Evolutionary conservation across 2,329 filamentous ascomycete genomes (phyloP), one percentile per base, ranked within the genome.

Genomic region (Cadophora luteo-olivacea): DNA sequence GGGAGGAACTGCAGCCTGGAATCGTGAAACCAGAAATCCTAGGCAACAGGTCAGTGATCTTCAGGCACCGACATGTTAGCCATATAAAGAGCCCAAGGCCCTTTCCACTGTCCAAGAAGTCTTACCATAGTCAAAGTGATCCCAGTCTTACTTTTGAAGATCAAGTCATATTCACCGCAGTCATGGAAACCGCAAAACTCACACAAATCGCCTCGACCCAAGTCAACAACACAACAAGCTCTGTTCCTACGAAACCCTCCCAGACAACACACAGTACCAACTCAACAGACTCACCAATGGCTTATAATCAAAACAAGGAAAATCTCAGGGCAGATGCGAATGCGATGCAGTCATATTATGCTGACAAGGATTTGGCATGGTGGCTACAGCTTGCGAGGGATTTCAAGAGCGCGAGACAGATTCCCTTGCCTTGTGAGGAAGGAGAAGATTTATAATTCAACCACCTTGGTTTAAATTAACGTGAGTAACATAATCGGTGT

Each of bases 361-460:
- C 68, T n/a, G 48, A 66, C 36, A 71, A 71, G 48, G 67, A 68
- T 51, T 52, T 71, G 12, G 29, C 58, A 14, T 71, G 69, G 69
- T 71, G 67, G 69, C 36, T 71, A 9, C 48, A 69, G 58, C 64
- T 71, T 2, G 69, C 69, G 16, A 19, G 67, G 25, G 57, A 64
- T 25, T 69, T 62, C 57, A 69, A 69, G 38, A 51, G 32, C 19
- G 69, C 69, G 0, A 64, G 32, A 24, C 60, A 69, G 14, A 36
- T 69, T 22, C 69, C 69, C 0, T 54, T 71, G 29, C 69, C 67
- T 2, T 62, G 65, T 11, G 69, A 68, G 11, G 61, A 65, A 9
- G 66, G 52, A 16, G 64, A 63, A 9, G 66, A 64, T 14, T 49
- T 62, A 22, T 49, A 14, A 62, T 32, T 22, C 8, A 55, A 29